Percentiles rank a stretch among this genome's conserved stretches.
Evolutionary conservation across 179 eudicot species (phyloP).

Genomic region (Pouteria campechiana): DNA sequence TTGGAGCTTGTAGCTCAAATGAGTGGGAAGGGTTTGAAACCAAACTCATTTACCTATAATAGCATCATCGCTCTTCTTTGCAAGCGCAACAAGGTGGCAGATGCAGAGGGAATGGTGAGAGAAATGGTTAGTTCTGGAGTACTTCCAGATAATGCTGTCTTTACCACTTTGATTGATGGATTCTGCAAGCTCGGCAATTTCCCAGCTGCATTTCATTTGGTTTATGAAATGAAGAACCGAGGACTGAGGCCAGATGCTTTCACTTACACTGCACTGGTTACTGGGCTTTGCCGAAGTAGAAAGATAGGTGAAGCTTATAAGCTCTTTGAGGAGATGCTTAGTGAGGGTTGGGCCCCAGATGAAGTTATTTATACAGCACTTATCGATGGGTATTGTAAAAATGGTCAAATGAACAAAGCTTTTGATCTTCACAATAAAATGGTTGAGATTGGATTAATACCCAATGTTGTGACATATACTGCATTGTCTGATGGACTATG

Average conservation of each 20-base stretch:
- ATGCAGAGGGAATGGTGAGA: conserved; percentile 57
- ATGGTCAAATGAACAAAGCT: conserved; percentile 54
- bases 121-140: conserved; percentile 58
- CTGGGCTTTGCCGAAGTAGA: conserved; percentile 55
- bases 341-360: conserved; percentile 51
- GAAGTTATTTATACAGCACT: conserved; percentile 72
- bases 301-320: conserved; percentile 52
- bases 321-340: conserved; percentile 55
- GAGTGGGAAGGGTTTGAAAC: conserved; percentile 54
- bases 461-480: conserved; percentile 84
- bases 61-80: conserved; percentile 62
- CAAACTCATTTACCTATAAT: conserved; percentile 55
- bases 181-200: conserved; percentile 59
- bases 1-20: conserved; percentile 52
- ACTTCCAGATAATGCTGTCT: conserved; percentile 57
- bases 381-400: conserved; percentile 84
- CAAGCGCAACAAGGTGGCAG: conserved; percentile 46
- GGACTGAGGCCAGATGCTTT: conserved; percentile 46
- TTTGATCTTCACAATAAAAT: conserved; percentile 78
- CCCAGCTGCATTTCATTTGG: conserved; percentile 34
- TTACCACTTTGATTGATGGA: conserved; percentile 74
- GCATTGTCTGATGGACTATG: conserved; percentile 86
- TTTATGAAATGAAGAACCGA: conserved; percentile 54
- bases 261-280: conserved; percentile 55
- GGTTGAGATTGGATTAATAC: conserved; percentile 54